phyloP scores from a whole-genome alignment of 2,329 filamentous ascomycete genomes.

The Nemania sp. region DNA sequence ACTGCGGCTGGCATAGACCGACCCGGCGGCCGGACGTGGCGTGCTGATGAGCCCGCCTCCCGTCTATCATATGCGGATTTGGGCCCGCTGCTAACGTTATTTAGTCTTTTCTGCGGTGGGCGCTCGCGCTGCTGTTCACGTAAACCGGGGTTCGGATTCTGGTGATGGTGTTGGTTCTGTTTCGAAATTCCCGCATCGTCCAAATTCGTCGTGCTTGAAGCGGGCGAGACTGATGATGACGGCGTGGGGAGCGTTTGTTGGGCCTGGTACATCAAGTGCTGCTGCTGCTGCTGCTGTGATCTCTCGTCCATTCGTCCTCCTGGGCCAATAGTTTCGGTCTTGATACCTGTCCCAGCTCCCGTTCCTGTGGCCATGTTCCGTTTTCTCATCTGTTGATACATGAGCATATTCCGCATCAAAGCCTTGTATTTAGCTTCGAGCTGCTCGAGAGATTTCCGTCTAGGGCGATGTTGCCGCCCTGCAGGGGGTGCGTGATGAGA shows the following conservation, averaged over 20 bases:
- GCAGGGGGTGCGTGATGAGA: conserved; percentile 32
- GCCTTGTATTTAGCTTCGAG: conserved; percentile 44
- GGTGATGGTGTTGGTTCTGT: conserved; percentile 30
- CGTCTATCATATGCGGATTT: conserved; percentile 37
- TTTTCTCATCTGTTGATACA: conserved; percentile 40
- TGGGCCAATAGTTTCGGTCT: conserved; percentile 21
- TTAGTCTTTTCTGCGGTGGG: conserved; percentile 38
- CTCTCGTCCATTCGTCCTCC: conserved; percentile 29
- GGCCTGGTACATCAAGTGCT: conserved; percentile 33
- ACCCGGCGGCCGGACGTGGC: conserved; percentile 24
- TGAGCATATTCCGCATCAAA: conserved; percentile 45
- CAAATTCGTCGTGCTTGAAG: conserved; percentile 28
- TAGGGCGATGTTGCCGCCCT: conserved; percentile 35
- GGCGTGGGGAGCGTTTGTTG: conserved; percentile 36
- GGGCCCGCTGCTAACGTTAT: conserved; percentile 28
- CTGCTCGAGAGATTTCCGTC: conserved; percentile 41
- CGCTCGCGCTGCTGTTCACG: conserved; percentile 37
- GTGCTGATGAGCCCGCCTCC: conserved; percentile 20
- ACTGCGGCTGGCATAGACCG: conserved; percentile 36
- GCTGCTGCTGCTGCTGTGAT: conserved; percentile 35
- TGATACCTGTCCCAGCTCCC: conserved; percentile 17
- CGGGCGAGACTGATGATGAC: conserved; percentile 34
- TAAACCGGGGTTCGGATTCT: conserved; percentile 14
- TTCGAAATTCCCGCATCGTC: conserved; percentile 19
- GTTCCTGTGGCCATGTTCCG: conserved; percentile 24